These are phyloP conservation scores for Thyridium curvatum DNA, from an alignment of 2,329 filamentous ascomycete species.

Conservation along the genomic window DNA sequence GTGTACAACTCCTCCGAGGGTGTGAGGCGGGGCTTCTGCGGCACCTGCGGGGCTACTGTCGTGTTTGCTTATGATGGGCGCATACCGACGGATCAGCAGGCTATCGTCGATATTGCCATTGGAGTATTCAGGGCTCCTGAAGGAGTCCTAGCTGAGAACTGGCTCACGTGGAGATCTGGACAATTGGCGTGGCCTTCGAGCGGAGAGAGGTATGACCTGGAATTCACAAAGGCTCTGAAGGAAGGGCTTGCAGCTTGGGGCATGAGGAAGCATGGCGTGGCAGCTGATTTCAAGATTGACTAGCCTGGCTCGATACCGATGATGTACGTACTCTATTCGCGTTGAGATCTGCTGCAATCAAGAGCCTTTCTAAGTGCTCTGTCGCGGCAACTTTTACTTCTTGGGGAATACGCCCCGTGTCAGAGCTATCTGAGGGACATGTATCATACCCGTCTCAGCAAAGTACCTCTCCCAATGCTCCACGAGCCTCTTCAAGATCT, in stretches of 20 bases:
- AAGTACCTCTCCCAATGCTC: conserved; percentile 25
- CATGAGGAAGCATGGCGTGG: conserved; percentile 23
- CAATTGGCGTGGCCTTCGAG: conserved; percentile 23
- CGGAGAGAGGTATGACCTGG: conserved; percentile 28
- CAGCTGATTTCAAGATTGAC: conserved; percentile 7
- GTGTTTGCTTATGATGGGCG: conserved; percentile 24
- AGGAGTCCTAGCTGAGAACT: conserved; percentile 34
- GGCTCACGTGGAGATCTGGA: conserved; percentile 38
- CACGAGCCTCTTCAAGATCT: conserved; percentile 20
- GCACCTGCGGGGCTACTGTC: conserved; percentile 37
- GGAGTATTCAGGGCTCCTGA: conserved; percentile 38
- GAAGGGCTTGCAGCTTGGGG: conserved; percentile 32
- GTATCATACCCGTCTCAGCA: background rate
- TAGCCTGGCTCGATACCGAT: too few relatives aligned
- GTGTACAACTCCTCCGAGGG: conserved; percentile 30
- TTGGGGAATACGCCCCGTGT: too few relatives aligned
- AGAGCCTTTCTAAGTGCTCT: too few relatives aligned
- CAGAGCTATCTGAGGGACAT: too few relatives aligned
- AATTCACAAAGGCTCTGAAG: conserved; percentile 25
- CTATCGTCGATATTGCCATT: conserved; percentile 33
- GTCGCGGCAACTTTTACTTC: too few relatives aligned
- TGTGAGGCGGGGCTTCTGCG: conserved; percentile 37
- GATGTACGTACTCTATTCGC: too few relatives aligned
- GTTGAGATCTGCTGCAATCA: too few relatives aligned
- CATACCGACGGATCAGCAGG: conserved; percentile 19